These are phyloP conservation scores for Protostelium mycophagum DNA, from an alignment of 78 protist genomes.

Conservation along the genomic window DNA sequence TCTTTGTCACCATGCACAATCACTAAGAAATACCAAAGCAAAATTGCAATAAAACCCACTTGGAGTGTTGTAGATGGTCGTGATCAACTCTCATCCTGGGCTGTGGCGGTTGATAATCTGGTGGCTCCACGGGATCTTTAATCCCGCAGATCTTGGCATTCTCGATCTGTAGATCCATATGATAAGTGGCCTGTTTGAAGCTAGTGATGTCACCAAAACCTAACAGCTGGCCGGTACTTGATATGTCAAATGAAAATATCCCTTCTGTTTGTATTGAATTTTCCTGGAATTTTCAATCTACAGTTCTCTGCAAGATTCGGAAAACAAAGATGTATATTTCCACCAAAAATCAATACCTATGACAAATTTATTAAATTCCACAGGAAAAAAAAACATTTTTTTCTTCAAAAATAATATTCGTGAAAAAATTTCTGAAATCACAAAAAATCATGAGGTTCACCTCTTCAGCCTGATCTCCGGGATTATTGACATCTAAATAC, in stretches of 20 bases:
- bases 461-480: not conserved
- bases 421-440: too few relatives aligned
- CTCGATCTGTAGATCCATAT: not conserved
- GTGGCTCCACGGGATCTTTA: not conserved
- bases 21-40: too few relatives aligned
- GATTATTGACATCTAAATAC: not conserved
- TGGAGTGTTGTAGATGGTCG: too few relatives aligned
- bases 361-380: too few relatives aligned
- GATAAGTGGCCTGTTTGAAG: not conserved
- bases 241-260: conserved; percentile 28
- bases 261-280: not conserved
- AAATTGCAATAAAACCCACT: too few relatives aligned
- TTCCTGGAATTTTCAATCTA: not conserved
- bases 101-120: not conserved
- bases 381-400: too few relatives aligned
- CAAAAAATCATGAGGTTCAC: too few relatives aligned
- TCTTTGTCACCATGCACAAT: too few relatives aligned
- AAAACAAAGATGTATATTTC: too few relatives aligned
- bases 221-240: conserved; percentile 43
- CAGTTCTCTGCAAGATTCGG: too few relatives aligned
- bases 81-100: not conserved
- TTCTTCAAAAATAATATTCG: too few relatives aligned
- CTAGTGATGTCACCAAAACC: conserved; percentile 60
- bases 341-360: too few relatives aligned
- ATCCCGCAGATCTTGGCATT: not conserved